A percentile compares a stretch with the other conserved stretches of the same genome.
Conservation (phyloP, 1,284 basidiomycete genomes). For the Cutaneotrichosporon sp. region DNA sequence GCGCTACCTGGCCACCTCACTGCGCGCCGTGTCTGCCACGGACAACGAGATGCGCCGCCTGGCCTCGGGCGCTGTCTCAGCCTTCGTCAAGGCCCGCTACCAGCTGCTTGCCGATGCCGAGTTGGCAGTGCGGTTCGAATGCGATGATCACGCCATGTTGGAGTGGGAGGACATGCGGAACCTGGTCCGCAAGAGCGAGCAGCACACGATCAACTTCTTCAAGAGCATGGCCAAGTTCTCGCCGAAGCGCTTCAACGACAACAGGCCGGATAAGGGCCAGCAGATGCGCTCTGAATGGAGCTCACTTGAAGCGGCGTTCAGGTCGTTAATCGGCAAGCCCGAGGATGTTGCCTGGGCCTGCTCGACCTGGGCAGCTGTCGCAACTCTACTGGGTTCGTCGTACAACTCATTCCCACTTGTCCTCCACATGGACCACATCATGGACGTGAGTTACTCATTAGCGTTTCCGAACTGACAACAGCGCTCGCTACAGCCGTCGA, state of each 20-base stretch:
- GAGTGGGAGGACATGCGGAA: conserved; percentile 30
- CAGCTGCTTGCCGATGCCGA: conserved; percentile 26
- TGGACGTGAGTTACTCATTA: conserved; percentile 41
- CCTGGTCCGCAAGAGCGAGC: conserved; percentile 31
- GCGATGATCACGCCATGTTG: conserved; percentile 16
- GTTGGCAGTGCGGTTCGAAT: background rate
- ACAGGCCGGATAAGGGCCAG: conserved; percentile 20
- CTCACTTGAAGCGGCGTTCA: conserved; percentile 35
- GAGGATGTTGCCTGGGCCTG: conserved; percentile 50
- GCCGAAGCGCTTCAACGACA: conserved; percentile 3
- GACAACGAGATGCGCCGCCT: conserved; percentile 31
- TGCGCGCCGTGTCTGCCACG: conserved; percentile 30
- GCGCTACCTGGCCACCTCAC: conserved; percentile 37
- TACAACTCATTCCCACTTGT: conserved; percentile 37
- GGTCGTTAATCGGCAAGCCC: conserved; percentile 33
- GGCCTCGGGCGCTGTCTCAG: conserved; percentile 34
- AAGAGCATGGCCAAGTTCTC: conserved; percentile 8
- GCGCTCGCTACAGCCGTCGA: conserved; percentile 40
- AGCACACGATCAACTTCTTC: conserved; percentile 34
- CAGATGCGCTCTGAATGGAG: conserved; percentile 43
- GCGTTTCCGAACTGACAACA: conserved; percentile 21
- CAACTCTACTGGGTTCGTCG: conserved; percentile 46
- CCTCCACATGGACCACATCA: conserved; percentile 43
- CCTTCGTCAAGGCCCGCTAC: conserved; percentile 38
- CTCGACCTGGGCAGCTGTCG: conserved; percentile 46